Percentiles rank a stretch among this genome's conserved stretches.
These are phyloP conservation scores for Saitozyma sp. DNA, from an alignment of 768 basidiomycete species.

Conservation along the genomic window DNA sequence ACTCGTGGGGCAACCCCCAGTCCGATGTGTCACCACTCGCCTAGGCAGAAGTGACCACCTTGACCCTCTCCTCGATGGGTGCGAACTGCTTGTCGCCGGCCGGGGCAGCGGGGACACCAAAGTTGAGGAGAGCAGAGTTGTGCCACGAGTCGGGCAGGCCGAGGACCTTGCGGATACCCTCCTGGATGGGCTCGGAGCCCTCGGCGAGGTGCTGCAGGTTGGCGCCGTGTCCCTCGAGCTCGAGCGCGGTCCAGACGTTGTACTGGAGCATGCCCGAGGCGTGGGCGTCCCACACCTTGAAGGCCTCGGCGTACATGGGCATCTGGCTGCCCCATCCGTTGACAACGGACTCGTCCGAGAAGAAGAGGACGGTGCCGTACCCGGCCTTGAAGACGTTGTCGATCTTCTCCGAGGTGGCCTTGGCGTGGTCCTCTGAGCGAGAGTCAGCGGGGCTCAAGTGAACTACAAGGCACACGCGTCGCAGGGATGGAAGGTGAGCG, in stretches of 20 bases:
- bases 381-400: slow-evolving; percentile 32
- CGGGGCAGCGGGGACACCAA: slow-evolving; percentile 44
- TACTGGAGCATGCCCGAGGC: slow-evolving; percentile 50
- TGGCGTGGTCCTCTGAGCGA: slow-evolving; percentile 6
- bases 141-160: slow-evolving; percentile 7
- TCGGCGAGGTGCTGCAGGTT: slow-evolving; percentile 30
- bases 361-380: slow-evolving; percentile 53
- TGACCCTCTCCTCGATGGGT: slow-evolving; percentile 50
- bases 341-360: slow-evolving; percentile 51
- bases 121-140: slow-evolving; percentile 42
- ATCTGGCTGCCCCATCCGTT: slow-evolving; percentile 40
- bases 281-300: slow-evolving; percentile 46
- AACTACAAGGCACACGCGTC: too few species aligned
- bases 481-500: too few species aligned
- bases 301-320: slow-evolving; percentile 32
- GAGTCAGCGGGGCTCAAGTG: neutral
- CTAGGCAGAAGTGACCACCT: slow-evolving; percentile 27
- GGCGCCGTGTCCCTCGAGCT: slow-evolving; percentile 52
- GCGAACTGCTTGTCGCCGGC: slow-evolving; percentile 43
- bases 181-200: neutral
- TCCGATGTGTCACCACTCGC: slow-evolving; percentile 4
- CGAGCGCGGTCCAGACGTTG: slow-evolving; percentile 52
- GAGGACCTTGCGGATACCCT: neutral
- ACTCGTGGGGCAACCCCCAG: neutral
- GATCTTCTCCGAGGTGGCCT: slow-evolving; percentile 10